Conservation (phyloP, 257 asterid genomes). For the Primulina tabacum region DNA sequence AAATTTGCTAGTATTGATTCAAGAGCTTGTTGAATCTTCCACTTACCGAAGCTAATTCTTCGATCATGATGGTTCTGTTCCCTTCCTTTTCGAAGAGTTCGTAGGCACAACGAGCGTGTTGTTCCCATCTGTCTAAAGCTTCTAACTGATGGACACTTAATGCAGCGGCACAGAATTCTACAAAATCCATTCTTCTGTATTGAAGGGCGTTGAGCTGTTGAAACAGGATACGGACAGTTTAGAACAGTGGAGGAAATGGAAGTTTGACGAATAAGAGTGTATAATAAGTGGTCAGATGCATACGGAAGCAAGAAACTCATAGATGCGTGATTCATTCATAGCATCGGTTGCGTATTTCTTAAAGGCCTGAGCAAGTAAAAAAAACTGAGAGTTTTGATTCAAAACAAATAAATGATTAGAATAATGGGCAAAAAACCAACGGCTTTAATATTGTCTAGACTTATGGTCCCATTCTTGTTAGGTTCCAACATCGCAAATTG, state of each 20-base stretch:
- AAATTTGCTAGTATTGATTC: neutral
- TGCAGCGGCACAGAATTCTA: slow-evolving; percentile 78
- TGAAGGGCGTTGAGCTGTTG: slow-evolving; percentile 68
- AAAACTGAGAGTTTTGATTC: neutral
- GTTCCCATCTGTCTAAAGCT: slow-evolving; percentile 60
- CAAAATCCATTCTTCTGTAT: slow-evolving; percentile 67
- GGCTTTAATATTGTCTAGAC: slow-evolving; percentile 32
- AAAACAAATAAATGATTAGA: neutral
- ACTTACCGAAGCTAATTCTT: slow-evolving; percentile 79
- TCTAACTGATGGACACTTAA: slow-evolving; percentile 58
- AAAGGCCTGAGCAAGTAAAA: slow-evolving; percentile 42
- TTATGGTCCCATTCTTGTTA: slow-evolving; percentile 34
- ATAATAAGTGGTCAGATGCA: neutral
- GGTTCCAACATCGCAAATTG: slow-evolving; percentile 34
- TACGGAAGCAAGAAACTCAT: slow-evolving; percentile 59
- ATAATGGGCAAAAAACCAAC: slow-evolving; percentile 19
- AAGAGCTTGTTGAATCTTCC: neutral
- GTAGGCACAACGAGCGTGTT: slow-evolving; percentile 55
- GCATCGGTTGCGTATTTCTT: slow-evolving; percentile 47
- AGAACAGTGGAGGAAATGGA: neutral
- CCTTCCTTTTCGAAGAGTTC: slow-evolving; percentile 67
- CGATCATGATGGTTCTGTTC: slow-evolving; percentile 59
- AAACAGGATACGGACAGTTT: slow-evolving; percentile 6
- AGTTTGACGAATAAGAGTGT: neutral
- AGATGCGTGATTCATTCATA: slow-evolving; percentile 51